Conservation (phyloP, 352 stramenopile genomes). For the Pythium coloratum region DNA sequence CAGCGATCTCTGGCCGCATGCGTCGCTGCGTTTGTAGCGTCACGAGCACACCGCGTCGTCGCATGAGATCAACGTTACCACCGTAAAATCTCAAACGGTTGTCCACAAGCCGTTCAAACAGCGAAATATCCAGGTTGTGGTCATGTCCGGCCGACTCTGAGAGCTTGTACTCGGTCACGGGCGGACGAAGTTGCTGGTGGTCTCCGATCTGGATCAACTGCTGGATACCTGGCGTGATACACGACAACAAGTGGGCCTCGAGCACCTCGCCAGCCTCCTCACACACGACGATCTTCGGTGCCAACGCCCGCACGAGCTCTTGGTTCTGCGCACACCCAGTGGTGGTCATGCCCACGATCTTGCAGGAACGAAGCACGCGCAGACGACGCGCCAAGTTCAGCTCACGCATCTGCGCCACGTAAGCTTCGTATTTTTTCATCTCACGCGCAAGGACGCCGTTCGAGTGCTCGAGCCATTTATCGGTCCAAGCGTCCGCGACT, state of each 20-base stretch:
- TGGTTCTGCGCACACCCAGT: slow-evolving; percentile 75
- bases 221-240: slow-evolving; percentile 59
- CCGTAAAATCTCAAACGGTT: background rate
- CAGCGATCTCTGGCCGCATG: slow-evolving; percentile 81
- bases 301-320: slow-evolving; percentile 56
- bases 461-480: slow-evolving; percentile 41
- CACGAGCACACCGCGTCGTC: slow-evolving; percentile 13
- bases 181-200: slow-evolving; percentile 83
- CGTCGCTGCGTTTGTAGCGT: slow-evolving; percentile 75
- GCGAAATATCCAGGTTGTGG: slow-evolving; percentile 75
- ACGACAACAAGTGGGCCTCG: slow-evolving; percentile 65
- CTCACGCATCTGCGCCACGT: slow-evolving; percentile 34
- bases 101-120: slow-evolving; percentile 80
- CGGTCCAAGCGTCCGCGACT: slow-evolving; percentile 33
- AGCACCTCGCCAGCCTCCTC: slow-evolving; percentile 89
- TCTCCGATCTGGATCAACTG: slow-evolving; percentile 89
- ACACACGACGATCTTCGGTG: slow-evolving; percentile 74
- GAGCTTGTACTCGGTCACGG: slow-evolving; percentile 71
- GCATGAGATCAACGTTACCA: slow-evolving; percentile 5
- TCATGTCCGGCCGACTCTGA: slow-evolving; percentile 32
- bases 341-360: slow-evolving; percentile 85
- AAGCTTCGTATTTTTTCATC: slow-evolving; percentile 21
- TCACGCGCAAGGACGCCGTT: slow-evolving; percentile 12
- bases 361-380: slow-evolving; percentile 27
- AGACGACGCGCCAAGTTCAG: slow-evolving; percentile 29